phyloP scores from a whole-genome alignment of 768 basidiomycete genomes.

The Panellus pusillus region DNA sequence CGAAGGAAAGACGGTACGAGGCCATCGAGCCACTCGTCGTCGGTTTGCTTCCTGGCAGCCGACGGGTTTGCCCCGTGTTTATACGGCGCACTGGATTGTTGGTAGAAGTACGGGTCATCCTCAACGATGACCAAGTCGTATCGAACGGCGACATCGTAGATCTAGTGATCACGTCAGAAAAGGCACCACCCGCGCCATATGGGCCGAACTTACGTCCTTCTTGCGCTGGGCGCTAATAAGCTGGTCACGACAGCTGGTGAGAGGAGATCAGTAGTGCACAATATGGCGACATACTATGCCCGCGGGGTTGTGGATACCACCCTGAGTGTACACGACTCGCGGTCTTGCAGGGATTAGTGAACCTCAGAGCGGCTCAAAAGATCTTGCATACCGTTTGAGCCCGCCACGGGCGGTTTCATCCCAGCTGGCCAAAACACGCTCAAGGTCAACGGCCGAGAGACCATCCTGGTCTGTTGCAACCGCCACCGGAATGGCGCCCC shows the following conservation, averaged over 20 bases:
- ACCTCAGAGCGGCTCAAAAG: neutral
- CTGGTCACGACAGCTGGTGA: neutral
- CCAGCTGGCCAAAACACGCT: conserved; percentile 54
- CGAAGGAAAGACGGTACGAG: conserved; percentile 26
- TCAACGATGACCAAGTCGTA: conserved; percentile 41
- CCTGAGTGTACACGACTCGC: conserved; percentile 55
- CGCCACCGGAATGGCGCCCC: conserved; percentile 34
- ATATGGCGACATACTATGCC: conserved; percentile 40
- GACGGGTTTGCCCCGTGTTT: neutral
- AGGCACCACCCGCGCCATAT: conserved; percentile 50
- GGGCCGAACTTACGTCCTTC: conserved; percentile 7
- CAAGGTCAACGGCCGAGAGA: conserved; percentile 49
- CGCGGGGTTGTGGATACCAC: conserved; percentile 65
- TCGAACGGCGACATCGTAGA: conserved; percentile 63
- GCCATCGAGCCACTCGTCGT: conserved; percentile 21
- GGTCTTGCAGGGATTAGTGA: conserved; percentile 31
- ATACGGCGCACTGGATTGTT: conserved; percentile 39
- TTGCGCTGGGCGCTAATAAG: conserved; percentile 15
- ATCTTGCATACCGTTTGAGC: conserved; percentile 36
- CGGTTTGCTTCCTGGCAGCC: conserved; percentile 10
- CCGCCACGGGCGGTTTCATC: conserved; percentile 47
- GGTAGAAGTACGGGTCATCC: conserved; percentile 67
- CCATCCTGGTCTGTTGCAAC: conserved; percentile 61
- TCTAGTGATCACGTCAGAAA: conserved; percentile 37
- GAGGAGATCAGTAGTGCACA: neutral